phyloP scores from a whole-genome alignment of 208 protist genomes.

The Trypanosoma grayi region DNA sequence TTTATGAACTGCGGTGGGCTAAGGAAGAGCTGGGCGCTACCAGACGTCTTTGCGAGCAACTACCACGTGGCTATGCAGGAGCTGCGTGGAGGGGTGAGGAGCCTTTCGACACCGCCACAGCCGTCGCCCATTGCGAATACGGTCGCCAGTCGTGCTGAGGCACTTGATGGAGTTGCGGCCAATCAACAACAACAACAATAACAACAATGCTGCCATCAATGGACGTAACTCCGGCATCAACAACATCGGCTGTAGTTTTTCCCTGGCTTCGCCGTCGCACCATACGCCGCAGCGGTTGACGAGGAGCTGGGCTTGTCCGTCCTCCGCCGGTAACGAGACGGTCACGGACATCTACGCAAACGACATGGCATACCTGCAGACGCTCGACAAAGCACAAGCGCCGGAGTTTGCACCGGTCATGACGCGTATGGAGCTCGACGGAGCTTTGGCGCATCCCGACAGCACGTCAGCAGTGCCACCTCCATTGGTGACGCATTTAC shows the following conservation, averaged over 20 bases:
- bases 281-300: not conserved
- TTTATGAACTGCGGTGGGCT: constrained; percentile 21
- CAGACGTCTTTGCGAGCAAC: constrained; percentile 7
- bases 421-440: not conserved
- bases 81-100: not conserved
- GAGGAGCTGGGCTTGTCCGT: not conserved
- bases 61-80: not conserved
- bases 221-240: not conserved
- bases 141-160: not conserved
- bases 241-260: not conserved
- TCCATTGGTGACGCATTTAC: constrained; percentile 3
- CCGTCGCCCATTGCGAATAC: not conserved
- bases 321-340: not conserved
- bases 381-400: constrained; percentile 2
- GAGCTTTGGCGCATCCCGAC: not conserved
- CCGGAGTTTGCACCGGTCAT: not conserved
- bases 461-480: not conserved
- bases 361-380: constrained; percentile 12
- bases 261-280: not conserved
- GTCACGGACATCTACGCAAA: constrained; percentile 11
- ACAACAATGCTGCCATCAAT: not conserved
- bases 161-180: not conserved
- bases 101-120: not conserved
- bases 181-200: not conserved
- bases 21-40: constrained; percentile 14